Base-by-base conservation (phyloP, 768 basidiomycete genomes). In the Omphalotus guepiniiformis region DNA sequence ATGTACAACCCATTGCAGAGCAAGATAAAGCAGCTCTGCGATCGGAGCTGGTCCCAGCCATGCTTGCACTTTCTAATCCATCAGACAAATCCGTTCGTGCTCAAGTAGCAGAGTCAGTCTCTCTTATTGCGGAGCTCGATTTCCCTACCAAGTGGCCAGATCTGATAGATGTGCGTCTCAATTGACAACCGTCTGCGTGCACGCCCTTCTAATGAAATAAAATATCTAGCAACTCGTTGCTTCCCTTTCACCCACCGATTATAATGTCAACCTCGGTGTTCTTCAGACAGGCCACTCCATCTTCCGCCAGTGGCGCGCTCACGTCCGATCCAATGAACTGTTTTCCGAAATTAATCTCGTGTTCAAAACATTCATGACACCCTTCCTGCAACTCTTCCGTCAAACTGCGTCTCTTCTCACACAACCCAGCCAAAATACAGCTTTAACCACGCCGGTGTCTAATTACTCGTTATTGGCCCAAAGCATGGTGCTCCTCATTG, bases 251-350 rank as follows among this genome's bases (percentile, higher is more conserved):
- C 69, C 73, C 3, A 78, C 84, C 2, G 83, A 95, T 56, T 94
- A 91, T 60, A 82, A 83, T 50, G 64, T 89, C 53, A 98, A 96
- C 63, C 72, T 94, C 19, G 90, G 88, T 39, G 89, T 99, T 7
- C 76, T 99, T 36, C 82, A 96, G 60, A 93, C 93, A 0, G 93
- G 93, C 0, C 96, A 97, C 63, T 94, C 92, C 30, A 97, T 99
- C 58, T 98, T 97, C 70, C 79, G 74, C 35, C 86, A 85, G 39
- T 99, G 95, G 95, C 82, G 95, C 36, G 83, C 91, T 1, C 88
- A 87, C 57, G 88, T 93, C 53, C 82, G 93, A 49, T 87, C 89
- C 11, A 87, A 99, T 65, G 64, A 76, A 32, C 82, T 99, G 38
- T 98, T 84, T 71, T 75, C 83, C 3, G 88, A 87, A 58, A 97